phyloP scores from a whole-genome alignment of 75 land plant species.

The Gnetum montanum region DNA sequence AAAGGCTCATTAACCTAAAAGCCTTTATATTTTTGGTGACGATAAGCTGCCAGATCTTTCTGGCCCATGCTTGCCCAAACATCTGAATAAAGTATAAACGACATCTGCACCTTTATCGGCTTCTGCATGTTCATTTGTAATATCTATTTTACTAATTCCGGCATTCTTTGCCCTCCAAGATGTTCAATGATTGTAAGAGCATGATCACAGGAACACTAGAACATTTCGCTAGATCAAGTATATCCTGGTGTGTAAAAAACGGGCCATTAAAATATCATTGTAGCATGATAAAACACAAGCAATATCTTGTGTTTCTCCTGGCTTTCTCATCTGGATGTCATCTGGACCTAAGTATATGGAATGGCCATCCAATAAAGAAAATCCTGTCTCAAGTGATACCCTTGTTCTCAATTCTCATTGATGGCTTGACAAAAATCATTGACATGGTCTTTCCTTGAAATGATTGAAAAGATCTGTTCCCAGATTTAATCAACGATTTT shows the following conservation, averaged over 20 bases:
- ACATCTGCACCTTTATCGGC: conserved; percentile 88
- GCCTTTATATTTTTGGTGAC: conserved; percentile 72
- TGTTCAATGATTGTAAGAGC: conserved; percentile 94
- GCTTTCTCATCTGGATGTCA: conserved; percentile 93
- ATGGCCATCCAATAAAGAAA: conserved; percentile 86
- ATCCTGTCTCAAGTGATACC: conserved; percentile 97
- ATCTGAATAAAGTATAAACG: conserved; percentile 91
- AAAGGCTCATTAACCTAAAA: conserved; percentile 90
- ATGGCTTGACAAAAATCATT: conserved; percentile 97
- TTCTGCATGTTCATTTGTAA: conserved; percentile 73
- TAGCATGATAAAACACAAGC: conserved; percentile 90
- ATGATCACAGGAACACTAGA: too few species aligned
- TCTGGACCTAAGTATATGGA: conserved; percentile 91
- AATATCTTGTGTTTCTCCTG: conserved; percentile 93
- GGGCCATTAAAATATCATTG: conserved; percentile 92
- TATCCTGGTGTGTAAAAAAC: too few species aligned
- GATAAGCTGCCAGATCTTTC: conserved; percentile 83
- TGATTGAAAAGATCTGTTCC: conserved; percentile 74
- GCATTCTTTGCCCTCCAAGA: conserved; percentile 52
- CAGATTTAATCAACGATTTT: conserved; percentile 71
- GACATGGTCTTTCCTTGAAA: conserved; percentile 90
- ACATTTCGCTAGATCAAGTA: too few species aligned
- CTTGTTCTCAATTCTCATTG: conserved; percentile 98
- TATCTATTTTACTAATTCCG: conserved; percentile 87
- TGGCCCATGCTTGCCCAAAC: conserved; percentile 99